Percentiles rank a stretch among this genome's conserved stretches.
Conservation (phyloP, 352 stramenopile species). For the Globisporangium lucens region DNA sequence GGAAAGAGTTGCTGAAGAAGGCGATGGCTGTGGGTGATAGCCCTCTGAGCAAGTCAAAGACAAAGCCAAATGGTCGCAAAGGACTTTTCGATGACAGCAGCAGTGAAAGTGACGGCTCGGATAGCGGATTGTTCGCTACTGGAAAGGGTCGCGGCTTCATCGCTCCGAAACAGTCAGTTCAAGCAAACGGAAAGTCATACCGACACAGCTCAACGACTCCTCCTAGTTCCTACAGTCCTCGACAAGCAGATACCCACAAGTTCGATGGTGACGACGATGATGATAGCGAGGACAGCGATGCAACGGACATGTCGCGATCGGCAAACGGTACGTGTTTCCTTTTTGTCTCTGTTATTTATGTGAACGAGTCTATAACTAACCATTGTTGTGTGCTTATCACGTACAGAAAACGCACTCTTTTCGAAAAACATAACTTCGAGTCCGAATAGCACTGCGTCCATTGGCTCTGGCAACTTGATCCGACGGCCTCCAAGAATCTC, state of each 20-base stretch:
- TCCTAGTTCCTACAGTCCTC: constrained; percentile 12
- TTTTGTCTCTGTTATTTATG: not conserved
- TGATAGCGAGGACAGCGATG: constrained; percentile 13
- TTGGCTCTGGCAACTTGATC: constrained; percentile 5
- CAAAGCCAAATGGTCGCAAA: constrained; percentile 38
- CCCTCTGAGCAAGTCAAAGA: constrained; percentile 20
- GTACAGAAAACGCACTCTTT: constrained; percentile 4
- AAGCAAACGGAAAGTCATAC: constrained; percentile 12
- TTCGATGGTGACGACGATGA: constrained; percentile 27
- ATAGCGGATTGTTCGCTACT: constrained; percentile 48
- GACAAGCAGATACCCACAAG: not conserved
- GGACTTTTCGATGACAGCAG: constrained; percentile 83
- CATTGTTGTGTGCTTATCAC: not conserved
- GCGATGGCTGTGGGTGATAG: constrained; percentile 38
- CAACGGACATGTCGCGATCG: constrained; percentile 14
- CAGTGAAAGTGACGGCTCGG: constrained; percentile 42
- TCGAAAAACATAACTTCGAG: not conserved
- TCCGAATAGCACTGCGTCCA: constrained; percentile 11
- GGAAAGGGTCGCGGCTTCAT: constrained; percentile 18
- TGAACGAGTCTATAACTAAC: not conserved
- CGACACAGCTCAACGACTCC: constrained; percentile 17
- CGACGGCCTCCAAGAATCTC: constrained; percentile 14
- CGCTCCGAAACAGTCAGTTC: constrained; percentile 14
- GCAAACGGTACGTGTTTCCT: constrained; percentile 9
- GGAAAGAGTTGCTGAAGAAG: constrained; percentile 71